Percentiles rank a stretch among this genome's conserved stretches.
Evolutionary conservation across 1,284 basidiomycete species (phyloP).

Genomic region (Ganoderma boninense): DNA sequence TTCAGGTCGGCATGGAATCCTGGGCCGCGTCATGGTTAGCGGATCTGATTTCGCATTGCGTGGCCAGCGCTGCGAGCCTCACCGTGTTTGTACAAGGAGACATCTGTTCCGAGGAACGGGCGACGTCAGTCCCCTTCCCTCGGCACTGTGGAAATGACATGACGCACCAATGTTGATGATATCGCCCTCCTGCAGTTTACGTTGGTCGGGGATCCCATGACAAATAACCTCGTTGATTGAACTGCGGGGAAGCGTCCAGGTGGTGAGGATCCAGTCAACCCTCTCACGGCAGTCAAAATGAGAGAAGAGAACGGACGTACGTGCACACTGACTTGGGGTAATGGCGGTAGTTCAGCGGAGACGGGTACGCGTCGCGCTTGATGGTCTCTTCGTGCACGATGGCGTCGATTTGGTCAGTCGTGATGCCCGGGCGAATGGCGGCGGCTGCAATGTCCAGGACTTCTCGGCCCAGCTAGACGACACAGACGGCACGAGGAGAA

Average conservation of each 20-base stretch:
- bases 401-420: constrained; percentile 94
- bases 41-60: not conserved
- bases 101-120: constrained; percentile 49
- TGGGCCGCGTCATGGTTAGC: constrained; percentile 35
- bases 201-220: constrained; percentile 94
- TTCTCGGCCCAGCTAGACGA: constrained; percentile 82
- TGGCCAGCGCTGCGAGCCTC: constrained; percentile 27
- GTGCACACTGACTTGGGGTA: constrained; percentile 99
- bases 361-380: constrained; percentile 93
- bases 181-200: constrained; percentile 89
- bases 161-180: constrained; percentile 88
- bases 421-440: constrained; percentile 87
- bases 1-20: constrained; percentile 94
- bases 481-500: constrained; percentile 13
- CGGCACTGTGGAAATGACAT: not conserved
- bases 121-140: not conserved
- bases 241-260: constrained; percentile 45
- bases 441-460: constrained; percentile 92
- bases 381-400: constrained; percentile 96
- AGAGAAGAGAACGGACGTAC: constrained; percentile 53
- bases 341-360: constrained; percentile 91
- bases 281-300: constrained; percentile 1
- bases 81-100: constrained; percentile 77
- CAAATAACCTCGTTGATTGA: constrained; percentile 98
- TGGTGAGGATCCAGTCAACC: not conserved